phyloP scores from a whole-genome alignment of 2,329 filamentous ascomycete genomes.

The Graphiopsis chlorocephala region DNA sequence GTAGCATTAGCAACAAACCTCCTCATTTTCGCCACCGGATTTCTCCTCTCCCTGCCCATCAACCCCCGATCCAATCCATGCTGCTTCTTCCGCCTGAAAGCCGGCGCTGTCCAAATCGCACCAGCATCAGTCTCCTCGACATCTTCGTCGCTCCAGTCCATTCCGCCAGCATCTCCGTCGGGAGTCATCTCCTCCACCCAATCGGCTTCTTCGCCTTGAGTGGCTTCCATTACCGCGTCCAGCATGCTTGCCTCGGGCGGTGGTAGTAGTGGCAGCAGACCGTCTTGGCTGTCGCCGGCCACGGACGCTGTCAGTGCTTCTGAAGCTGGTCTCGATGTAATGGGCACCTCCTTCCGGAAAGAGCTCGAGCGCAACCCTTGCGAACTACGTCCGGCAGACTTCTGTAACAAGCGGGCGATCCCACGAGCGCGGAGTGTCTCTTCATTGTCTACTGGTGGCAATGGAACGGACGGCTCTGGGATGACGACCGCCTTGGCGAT shows the following conservation, averaged over 20 bases:
- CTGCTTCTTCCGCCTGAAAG: constrained; percentile 4
- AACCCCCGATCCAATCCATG: constrained; percentile 10
- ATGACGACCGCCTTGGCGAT: not conserved
- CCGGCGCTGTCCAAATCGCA: constrained; percentile 23
- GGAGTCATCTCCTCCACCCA: constrained; percentile 1
- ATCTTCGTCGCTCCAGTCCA: constrained; percentile 23
- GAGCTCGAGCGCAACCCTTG: not conserved
- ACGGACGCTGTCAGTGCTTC: not conserved
- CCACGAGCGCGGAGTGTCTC: constrained; percentile 29
- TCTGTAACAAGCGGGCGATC: constrained; percentile 27
- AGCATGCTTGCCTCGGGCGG: constrained; percentile 24
- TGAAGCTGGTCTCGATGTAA: not conserved
- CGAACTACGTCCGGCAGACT: constrained; percentile 13
- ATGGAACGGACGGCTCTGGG: not conserved
- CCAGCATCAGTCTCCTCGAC: constrained; percentile 25
- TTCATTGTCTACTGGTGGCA: constrained; percentile 26
- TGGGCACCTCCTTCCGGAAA: not conserved
- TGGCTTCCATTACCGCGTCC: constrained; percentile 18
- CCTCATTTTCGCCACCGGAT: constrained; percentile 22
- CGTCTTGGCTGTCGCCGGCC: not conserved
- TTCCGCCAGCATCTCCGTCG: constrained; percentile 5
- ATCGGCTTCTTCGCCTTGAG: not conserved
- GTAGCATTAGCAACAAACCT: constrained; percentile 24
- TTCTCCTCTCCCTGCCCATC: constrained; percentile 15
- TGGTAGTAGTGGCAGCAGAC: constrained; percentile 20